These are phyloP conservation scores for Chalara sp. DNA, from an alignment of 2,329 filamentous ascomycete genomes.

Conservation along the genomic window DNA sequence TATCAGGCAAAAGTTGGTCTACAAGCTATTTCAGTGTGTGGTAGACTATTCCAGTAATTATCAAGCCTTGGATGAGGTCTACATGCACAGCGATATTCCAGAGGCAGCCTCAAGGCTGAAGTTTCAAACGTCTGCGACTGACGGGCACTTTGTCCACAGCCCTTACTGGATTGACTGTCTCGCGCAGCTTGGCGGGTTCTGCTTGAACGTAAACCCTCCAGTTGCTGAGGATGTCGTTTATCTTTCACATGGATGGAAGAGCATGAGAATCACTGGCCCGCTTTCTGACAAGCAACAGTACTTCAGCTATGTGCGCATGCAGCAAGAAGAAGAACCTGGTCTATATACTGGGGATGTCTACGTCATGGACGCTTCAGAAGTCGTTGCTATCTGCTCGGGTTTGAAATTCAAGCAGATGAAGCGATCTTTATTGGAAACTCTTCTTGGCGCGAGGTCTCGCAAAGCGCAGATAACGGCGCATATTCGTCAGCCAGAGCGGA, in stretches of 20 bases:
- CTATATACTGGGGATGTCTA: constrained; percentile 47
- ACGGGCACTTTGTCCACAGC: not conserved
- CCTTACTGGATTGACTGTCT: constrained; percentile 40
- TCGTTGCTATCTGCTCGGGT: constrained; percentile 9
- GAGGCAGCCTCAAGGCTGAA: no score
- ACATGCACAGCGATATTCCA: not conserved
- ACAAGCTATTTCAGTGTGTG: no score
- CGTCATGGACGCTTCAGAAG: constrained; percentile 34
- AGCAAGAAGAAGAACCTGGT: constrained; percentile 36
- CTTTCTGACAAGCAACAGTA: constrained; percentile 39
- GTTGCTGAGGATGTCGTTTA: constrained; percentile 46
- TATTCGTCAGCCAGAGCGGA: constrained; percentile 34
- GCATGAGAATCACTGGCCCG: constrained; percentile 40
- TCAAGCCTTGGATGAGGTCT: no score
- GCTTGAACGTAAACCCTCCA: constrained; percentile 48
- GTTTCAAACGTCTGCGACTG: no score
- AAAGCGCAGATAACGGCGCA: constrained; percentile 13
- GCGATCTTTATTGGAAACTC: not conserved
- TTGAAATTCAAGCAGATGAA: constrained; percentile 5
- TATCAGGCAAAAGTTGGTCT: no score
- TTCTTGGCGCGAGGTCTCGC: constrained; percentile 33
- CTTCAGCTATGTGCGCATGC: constrained; percentile 49
- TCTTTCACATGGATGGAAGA: constrained; percentile 52
- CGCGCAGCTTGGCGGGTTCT: constrained; percentile 51
- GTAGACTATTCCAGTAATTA: no score